Evolutionary conservation across 2,329 filamentous ascomycete species (phyloP), one percentile per base, ranked within the genome.

Genomic region (Xenoacremonium recifei): DNA sequence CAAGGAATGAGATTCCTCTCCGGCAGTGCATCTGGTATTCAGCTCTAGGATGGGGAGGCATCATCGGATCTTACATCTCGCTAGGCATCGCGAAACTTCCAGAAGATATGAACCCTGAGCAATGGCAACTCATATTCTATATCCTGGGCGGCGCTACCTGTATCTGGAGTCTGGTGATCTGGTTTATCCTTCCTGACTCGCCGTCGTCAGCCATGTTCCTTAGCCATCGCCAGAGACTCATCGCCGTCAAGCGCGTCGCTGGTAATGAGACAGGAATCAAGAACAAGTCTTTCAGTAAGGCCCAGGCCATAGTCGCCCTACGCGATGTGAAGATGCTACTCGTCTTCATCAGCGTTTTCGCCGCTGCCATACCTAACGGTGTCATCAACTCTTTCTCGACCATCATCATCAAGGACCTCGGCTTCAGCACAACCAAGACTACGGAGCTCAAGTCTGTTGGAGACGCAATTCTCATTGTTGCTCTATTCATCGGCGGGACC

Each of bases 241-340:
- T 61, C 19, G 64, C 62, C 5, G 57, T 63, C 3, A 50, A 60
- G 23, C 48, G 62, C 9, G 58, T 66, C 5, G 42, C 58, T 4
- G 49, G 42, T 5, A 64, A 67, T 32, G 51, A 63, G 40, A 66
- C 60, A 4, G 63, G 62, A 11, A 62, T 65, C 36, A 64, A 66
- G 45, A 64, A 62, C 35, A 63, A 61, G 37, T 15, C 45, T 3
- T 63, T 64, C 38, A 48, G 60, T 19, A 58, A 46, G 44, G 54
- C 55, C 2, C 63, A 66, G 34, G 48, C 48, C 0, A 32, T 49
- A 5, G 35, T 53, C 7, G 63, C 49, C 0, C 59, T 65, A 21
- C 37, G 29, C 2, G 63, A 66, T 38, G 58, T 59, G 1, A 65
- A 66, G 46, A 48, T 58, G 2, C 43, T 60, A 4, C 45, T 64